Percentiles rank a stretch among this genome's conserved stretches.
Evolutionary conservation across 192 early-diverging fungal species (phyloP).

Genomic region (Backusella tarrabulga): DNA sequence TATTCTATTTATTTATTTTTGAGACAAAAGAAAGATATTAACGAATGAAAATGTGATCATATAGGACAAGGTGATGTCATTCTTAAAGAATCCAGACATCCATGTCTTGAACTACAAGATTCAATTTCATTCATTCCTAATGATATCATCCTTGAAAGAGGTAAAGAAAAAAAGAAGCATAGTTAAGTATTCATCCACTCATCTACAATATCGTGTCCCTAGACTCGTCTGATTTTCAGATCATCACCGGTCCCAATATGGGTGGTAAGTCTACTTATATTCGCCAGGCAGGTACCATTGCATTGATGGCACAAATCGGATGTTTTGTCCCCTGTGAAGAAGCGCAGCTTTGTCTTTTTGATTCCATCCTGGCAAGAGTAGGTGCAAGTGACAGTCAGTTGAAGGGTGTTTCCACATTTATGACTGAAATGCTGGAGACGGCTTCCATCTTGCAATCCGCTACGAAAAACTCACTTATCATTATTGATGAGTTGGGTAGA

Average conservation of each 20-base stretch:
- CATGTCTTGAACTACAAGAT: constrained; percentile 92
- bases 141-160: constrained; percentile 73
- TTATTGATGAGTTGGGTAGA: constrained; percentile 94
- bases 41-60: neutral
- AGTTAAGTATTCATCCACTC: neutral
- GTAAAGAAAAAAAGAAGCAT: constrained; percentile 32
- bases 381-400: constrained; percentile 94
- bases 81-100: constrained; percentile 79
- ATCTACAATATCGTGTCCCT: neutral
- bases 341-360: constrained; percentile 74
- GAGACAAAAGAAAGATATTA: neutral
- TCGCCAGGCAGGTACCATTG: constrained; percentile 89
- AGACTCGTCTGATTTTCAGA: constrained; percentile 71
- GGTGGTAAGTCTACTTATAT: constrained; percentile 98
- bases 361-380: constrained; percentile 88
- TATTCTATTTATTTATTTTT: neutral
- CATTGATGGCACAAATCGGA: constrained; percentile 92
- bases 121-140: constrained; percentile 94
- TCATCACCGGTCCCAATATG: constrained; percentile 99
- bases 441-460: constrained; percentile 88
- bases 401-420: constrained; percentile 94
- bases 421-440: constrained; percentile 95
- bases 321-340: constrained; percentile 90
- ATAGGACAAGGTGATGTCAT: constrained; percentile 64
- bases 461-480: constrained; percentile 80